phyloP scores from a whole-genome alignment of 345 rosid species.

The Gossypium bickii region DNA sequence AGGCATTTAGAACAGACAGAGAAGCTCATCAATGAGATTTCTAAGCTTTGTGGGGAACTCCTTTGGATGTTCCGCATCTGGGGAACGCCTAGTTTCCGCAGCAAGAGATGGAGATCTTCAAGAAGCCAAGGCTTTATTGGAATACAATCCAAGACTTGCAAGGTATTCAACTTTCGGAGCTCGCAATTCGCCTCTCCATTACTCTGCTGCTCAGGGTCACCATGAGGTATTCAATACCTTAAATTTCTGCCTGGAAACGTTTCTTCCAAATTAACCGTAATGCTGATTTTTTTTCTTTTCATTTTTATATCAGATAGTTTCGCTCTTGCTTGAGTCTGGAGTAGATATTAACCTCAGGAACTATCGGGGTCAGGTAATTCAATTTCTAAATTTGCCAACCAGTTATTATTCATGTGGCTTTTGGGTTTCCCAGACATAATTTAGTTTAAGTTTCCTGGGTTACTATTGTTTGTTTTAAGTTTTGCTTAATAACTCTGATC shows the following conservation, averaged over 20 bases:
- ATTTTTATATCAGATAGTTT: constrained; percentile 62
- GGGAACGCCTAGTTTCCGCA: constrained; percentile 93
- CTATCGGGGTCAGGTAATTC: constrained; percentile 91
- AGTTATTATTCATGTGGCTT: constrained; percentile 1
- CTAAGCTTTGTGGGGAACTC: constrained; percentile 88
- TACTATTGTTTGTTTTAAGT: not conserved
- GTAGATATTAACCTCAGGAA: constrained; percentile 95
- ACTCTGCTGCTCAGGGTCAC: constrained; percentile 98
- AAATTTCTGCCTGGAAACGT: not conserved
- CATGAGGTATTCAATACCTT: constrained; percentile 59
- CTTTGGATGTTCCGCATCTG: constrained; percentile 98
- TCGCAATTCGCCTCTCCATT: constrained; percentile 92
- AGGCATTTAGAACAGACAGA: not conserved
- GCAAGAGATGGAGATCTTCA: constrained; percentile 98
- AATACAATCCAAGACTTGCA: constrained; percentile 88
- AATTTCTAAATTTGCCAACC: not conserved
- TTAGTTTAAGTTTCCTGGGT: not conserved
- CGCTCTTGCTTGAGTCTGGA: constrained; percentile 91
- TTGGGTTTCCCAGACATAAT: not conserved
- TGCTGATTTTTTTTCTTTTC: constrained; percentile 14
- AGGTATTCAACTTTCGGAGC: constrained; percentile 93
- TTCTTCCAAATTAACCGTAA: not conserved
- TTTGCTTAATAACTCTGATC: constrained; percentile 1
- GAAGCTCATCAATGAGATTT: constrained; percentile 49
- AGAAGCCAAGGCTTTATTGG: constrained; percentile 90